Conservation (phyloP, 345 rosid species). For the Lenwebbia sp. region DNA sequence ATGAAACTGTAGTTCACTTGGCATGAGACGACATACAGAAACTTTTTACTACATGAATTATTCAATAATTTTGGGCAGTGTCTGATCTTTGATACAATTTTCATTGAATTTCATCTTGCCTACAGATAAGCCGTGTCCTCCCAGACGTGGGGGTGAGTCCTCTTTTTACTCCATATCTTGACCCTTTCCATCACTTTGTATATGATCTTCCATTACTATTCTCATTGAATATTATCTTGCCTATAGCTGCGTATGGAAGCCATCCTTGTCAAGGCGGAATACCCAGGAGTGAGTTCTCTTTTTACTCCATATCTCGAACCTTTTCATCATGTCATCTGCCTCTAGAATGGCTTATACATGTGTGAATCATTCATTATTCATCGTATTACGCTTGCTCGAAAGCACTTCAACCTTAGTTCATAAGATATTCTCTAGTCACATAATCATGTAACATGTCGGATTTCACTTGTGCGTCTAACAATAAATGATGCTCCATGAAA, state of each 20-base stretch:
- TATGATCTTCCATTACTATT: not conserved
- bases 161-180: no score
- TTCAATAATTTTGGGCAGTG: not conserved
- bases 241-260: fast-evolving
- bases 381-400: not conserved
- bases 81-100: not conserved
- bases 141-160: no score
- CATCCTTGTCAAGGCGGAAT: fast-evolving
- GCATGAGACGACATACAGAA: not conserved
- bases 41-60: not conserved
- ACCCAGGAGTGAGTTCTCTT: not conserved
- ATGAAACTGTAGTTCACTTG: not conserved
- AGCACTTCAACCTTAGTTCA: not conserved
- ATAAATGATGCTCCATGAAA: not conserved
- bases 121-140: not conserved
- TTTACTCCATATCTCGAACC: not conserved
- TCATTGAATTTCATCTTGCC: not conserved
- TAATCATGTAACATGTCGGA: not conserved
- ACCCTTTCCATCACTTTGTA: not conserved
- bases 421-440: not conserved
- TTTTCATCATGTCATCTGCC: not conserved
- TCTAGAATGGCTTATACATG: not conserved
- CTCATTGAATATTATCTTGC: not conserved
- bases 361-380: not conserved
- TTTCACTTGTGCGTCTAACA: not conserved